phyloP scores from a whole-genome alignment of 2,329 filamentous ascomycete species.

The Nemania abortiva region DNA sequence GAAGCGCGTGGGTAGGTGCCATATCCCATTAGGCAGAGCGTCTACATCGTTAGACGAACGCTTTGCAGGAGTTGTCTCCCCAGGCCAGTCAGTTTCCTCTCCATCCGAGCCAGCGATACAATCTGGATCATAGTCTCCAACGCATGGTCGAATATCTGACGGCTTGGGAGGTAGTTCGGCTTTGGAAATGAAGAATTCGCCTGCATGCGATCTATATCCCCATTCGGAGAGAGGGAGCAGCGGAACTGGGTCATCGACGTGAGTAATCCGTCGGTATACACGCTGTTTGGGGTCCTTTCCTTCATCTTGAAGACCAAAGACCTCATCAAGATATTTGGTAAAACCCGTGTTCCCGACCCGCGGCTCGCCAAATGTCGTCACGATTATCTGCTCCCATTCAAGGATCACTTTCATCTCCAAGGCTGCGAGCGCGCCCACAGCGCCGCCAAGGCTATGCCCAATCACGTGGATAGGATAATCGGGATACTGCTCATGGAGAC shows the following conservation, averaged over 20 bases:
- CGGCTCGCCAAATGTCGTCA: slow-evolving; percentile 96
- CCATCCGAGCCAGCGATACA: slow-evolving; percentile 76
- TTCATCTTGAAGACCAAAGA: slow-evolving; percentile 60
- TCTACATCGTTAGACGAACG: slow-evolving; percentile 39
- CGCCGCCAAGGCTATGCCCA: slow-evolving; percentile 92
- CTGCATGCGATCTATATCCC: slow-evolving; percentile 87
- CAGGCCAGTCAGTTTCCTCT: slow-evolving; percentile 42
- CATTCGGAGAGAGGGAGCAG: slow-evolving; percentile 87
- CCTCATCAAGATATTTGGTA: slow-evolving; percentile 65
- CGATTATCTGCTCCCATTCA: slow-evolving; percentile 78
- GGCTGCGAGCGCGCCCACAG: slow-evolving; percentile 87
- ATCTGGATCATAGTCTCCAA: slow-evolving; percentile 74
- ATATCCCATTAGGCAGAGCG: slow-evolving; percentile 58
- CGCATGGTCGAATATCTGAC: slow-evolving; percentile 77
- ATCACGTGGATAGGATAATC: slow-evolving; percentile 81
- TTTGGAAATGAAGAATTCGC: slow-evolving; percentile 88
- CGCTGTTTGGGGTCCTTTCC: slow-evolving; percentile 52
- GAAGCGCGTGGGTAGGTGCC: slow-evolving; percentile 70
- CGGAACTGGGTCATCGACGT: slow-evolving; percentile 88
- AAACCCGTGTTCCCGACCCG: slow-evolving; percentile 70
- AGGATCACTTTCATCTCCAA: slow-evolving; percentile 79
- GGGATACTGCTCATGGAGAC: slow-evolving; percentile 71
- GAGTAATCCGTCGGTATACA: slow-evolving; percentile 82
- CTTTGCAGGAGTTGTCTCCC: slow-evolving; percentile 43
- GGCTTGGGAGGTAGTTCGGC: slow-evolving; percentile 74